Conservation (phyloP, 805 yeast genomes). For the Cyberlindnera saturnus region DNA sequence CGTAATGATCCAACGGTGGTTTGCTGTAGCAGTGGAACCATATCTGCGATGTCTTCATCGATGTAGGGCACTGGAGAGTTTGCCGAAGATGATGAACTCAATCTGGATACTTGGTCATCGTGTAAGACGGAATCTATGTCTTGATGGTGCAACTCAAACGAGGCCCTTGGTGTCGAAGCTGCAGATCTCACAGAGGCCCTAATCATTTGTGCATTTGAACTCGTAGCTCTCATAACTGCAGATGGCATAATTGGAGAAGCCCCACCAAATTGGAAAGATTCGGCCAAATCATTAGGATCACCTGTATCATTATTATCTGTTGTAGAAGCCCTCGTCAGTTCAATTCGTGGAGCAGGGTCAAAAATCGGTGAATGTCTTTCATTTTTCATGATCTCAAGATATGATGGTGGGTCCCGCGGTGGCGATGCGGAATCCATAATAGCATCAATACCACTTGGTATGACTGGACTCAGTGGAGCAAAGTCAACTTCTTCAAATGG, state of each 20-base stretch:
- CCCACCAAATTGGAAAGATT: constrained; percentile 28
- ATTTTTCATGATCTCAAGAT: constrained; percentile 23
- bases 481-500: constrained; percentile 39
- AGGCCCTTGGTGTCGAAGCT: constrained; percentile 13
- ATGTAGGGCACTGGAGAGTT: constrained; percentile 4
- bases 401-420: constrained; percentile 31
- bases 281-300: constrained; percentile 26
- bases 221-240: constrained; percentile 28
- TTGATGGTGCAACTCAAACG: constrained; percentile 6
- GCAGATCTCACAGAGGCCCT: constrained; percentile 16
- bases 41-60: constrained; percentile 12
- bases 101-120: constrained; percentile 3
- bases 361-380: constrained; percentile 3
- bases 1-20: constrained; percentile 3
- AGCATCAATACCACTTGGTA: constrained; percentile 12
- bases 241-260: constrained; percentile 28
- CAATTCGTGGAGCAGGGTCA: constrained; percentile 7
- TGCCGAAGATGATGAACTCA: constrained; percentile 10
- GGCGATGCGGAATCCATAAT: constrained; percentile 14
- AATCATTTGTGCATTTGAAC: constrained; percentile 20
- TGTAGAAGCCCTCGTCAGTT: constrained; percentile 11
- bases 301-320: constrained; percentile 6
- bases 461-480: constrained; percentile 1
- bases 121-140: constrained; percentile 2
- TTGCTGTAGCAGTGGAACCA: constrained; percentile 26